A percentile compares a stretch with the other conserved stretches of the same genome.
Conservation (phyloP, 129 eudicot genomes). For the Solidago caesia region DNA sequence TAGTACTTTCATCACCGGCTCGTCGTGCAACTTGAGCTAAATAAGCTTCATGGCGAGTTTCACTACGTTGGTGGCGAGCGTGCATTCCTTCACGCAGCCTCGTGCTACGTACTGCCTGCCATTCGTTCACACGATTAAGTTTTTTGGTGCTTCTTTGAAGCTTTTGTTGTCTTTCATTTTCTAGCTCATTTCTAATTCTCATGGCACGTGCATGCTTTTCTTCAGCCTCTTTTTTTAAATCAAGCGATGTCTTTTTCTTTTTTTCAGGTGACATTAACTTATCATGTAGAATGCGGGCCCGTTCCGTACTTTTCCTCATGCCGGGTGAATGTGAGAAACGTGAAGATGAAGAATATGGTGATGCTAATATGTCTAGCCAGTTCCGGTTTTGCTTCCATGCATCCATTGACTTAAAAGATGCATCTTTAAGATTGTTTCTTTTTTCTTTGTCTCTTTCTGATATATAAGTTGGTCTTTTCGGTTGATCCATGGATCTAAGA, state of each 20-base stretch:
- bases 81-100: conserved; percentile 75
- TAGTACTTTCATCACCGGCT: conserved; percentile 92
- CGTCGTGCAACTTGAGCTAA: conserved; percentile 87
- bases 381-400: conserved; percentile 97
- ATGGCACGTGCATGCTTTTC: conserved; percentile 93
- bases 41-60: conserved; percentile 83
- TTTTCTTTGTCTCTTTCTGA: conserved; percentile 67
- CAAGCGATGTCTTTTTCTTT: conserved; percentile 72
- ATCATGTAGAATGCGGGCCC: conserved; percentile 84
- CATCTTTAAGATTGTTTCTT: conserved; percentile 45
- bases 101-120: conserved; percentile 91
- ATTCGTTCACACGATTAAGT: conserved; percentile 83
- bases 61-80: conserved; percentile 90
- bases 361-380: conserved; percentile 84
- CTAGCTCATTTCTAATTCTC: conserved; percentile 80
- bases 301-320: conserved; percentile 75
- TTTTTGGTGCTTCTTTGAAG: conserved; percentile 88
- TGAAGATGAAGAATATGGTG: conserved; percentile 69
- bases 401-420: conserved; percentile 63
- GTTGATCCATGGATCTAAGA: conserved; percentile 45
- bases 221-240: conserved; percentile 88
- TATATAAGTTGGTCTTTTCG: conserved; percentile 36
- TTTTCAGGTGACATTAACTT: conserved; percentile 95
- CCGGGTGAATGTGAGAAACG: conserved; percentile 91
- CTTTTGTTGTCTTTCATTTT: conserved; percentile 80